Base-by-base conservation (phyloP, 768 basidiomycete genomes). In the Tephrocybe sp. region DNA sequence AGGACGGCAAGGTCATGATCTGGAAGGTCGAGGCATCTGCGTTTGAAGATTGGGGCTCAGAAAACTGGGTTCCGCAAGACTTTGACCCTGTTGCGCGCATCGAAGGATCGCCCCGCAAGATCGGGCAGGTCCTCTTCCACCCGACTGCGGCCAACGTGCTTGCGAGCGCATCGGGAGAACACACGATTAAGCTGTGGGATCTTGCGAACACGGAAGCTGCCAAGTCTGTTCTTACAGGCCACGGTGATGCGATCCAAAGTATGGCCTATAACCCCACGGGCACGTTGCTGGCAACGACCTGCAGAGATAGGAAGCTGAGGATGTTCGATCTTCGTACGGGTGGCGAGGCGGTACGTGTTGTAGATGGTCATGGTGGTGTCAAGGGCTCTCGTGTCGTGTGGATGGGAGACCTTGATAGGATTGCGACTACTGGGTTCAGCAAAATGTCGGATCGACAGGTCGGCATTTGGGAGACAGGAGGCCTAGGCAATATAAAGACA, bases 381-480 rank as follows among this genome's bases (percentile, higher is more conserved):
- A 98, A 98, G 69, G 92, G 92, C 3, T 82, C 92, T 3, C 78
- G 96, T 14, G 87, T 93, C 3, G 75, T 79, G 22, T 98, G 92
- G 90, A 83, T 97, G 82, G 96, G 97, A 39, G 89, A 91, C 49
- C 70, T 80, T 43, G 93, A 94, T 66, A 83, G 83, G 56, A 80
- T 98, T 63, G 92, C 88, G 12, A 98, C 96, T 12, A 99, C 96
- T 12, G 96, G 96, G 0, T 98, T 98, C 70, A 92, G 89, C 70
- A 92, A 85, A 69, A 96, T 95, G 91, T 92, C 89, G 42, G 96
- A 99, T 66, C 79, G 96, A 8, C 93, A 99, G 67, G 77, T 93
- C 31, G 78, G 75, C 48, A 70, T 99, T 39, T 99, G 95, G 96
- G 94, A 98, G 64, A 82, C 89, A 1, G 80, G 85, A 9, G 76